These are phyloP conservation scores for Chaetomiaceae sp. DNA, from an alignment of 2,329 filamentous ascomycete species.

Conservation along the genomic window DNA sequence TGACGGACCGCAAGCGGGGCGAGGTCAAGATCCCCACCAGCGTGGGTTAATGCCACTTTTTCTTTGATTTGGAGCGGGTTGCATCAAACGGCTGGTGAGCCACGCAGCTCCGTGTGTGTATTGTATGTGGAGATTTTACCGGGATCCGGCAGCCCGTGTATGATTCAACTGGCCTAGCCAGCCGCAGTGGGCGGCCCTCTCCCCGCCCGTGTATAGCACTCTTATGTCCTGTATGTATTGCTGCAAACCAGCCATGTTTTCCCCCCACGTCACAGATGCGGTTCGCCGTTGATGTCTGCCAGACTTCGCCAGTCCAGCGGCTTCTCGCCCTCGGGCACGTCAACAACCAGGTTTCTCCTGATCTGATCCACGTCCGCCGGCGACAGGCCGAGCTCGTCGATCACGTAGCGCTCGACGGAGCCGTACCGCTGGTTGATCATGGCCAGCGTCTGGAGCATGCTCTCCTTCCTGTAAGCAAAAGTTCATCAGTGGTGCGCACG, in stretches of 20 bases:
- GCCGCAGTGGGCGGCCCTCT: too few relatives aligned
- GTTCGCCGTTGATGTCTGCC: not conserved
- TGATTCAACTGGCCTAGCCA: constrained; percentile 14
- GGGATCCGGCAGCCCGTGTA: constrained; percentile 1
- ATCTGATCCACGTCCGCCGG: constrained; percentile 49
- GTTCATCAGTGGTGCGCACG: too few relatives aligned
- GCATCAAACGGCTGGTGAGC: too few relatives aligned
- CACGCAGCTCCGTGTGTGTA: too few relatives aligned
- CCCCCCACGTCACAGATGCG: not conserved
- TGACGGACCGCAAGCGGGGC: constrained; percentile 57
- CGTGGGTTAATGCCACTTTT: constrained; percentile 49
- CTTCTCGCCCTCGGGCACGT: constrained; percentile 18
- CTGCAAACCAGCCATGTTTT: not conserved
- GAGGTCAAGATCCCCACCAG: constrained; percentile 61
- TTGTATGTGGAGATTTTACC: too few relatives aligned
- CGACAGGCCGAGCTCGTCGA: constrained; percentile 50
- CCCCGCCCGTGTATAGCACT: constrained; percentile 1
- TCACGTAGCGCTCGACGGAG: constrained; percentile 57
- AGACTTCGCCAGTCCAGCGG: constrained; percentile 8
- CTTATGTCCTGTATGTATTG: constrained; percentile 1
- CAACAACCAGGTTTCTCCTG: constrained; percentile 42
- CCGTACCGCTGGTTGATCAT: constrained; percentile 56
- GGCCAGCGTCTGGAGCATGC: constrained; percentile 43
- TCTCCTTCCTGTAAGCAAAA: constrained; percentile 41
- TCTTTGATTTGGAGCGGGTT: too few relatives aligned